Base-by-base conservation (phyloP, 352 stramenopile species). In the Stramenopiles sp. region DNA sequence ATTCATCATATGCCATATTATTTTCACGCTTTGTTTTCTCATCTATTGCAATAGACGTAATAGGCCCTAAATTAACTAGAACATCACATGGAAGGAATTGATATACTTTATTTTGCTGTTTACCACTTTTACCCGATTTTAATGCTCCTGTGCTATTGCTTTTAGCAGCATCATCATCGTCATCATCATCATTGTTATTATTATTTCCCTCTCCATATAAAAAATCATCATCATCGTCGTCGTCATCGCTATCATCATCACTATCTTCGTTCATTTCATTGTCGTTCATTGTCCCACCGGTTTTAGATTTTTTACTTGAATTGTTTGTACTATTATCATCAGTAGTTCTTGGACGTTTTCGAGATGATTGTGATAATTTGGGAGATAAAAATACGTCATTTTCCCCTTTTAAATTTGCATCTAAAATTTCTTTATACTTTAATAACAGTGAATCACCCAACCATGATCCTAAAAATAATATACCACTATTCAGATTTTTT, bases 131-230 rank as follows among this genome's bases (percentile, higher is more conserved):
- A n/a, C n/a, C n/a, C n/a, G n/a, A n/a, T n/a, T n/a, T n/a, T n/a
- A n/a, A n/a, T n/a, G 53, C 53, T 27, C 27, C 27, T 69, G 53
- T 27, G 27, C 20, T 69, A 20, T 69, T 27, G 20, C 20, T 69
- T 69, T 69, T 27, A 69, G 27, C 20, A 20, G 53, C 53, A 20
- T 69, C 53, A 20, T 20, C 27, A 27, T 69, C 53, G 27, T 20
- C 53, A 69, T 27, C 53, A 69, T n/a, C n/a, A n/a, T n/a, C n/a
- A n/a, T n/a, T n/a, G n/a, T n/a, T n/a, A n/a, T n/a, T n/a, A n/a
- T n/a, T n/a, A n/a, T n/a, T n/a, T n/a, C n/a, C n/a, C n/a, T 69
- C 27, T 69, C 53, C 53, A 69, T 69, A 69, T 27, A 69, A 69
- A 69, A 69, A 69, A 23, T 20, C 53, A 69, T 20, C 53, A 69